Percentiles rank a stretch among this genome's conserved stretches.
phyloP scores from a whole-genome alignment of 2,329 filamentous ascomycete species.

The Mycogone perniciosa region DNA sequence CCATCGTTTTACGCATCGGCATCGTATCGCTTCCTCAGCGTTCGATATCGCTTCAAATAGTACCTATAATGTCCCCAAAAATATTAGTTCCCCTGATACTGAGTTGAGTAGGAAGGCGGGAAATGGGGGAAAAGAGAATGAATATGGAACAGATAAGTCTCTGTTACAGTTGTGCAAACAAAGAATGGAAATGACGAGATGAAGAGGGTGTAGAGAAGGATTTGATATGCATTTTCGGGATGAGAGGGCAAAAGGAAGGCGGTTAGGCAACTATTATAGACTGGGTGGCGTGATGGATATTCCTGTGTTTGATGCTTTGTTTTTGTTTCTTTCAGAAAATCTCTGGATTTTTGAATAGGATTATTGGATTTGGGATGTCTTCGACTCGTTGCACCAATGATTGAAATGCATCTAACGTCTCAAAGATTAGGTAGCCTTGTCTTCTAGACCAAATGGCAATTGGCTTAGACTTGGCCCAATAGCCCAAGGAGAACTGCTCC shows the following conservation, averaged over 20 bases:
- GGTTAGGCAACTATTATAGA: not conserved
- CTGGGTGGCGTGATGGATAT: not conserved
- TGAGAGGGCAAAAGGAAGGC: not conserved
- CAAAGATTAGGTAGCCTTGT: no score
- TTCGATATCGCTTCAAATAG: conserved; percentile 86
- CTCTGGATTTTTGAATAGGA: not conserved
- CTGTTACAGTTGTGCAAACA: no score
- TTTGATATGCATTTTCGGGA: no score
- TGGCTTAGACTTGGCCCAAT: no score
- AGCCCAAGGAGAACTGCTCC: no score
- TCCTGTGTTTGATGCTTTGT: not conserved
- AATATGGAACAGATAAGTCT: not conserved
- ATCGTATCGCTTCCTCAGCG: conserved; percentile 74
- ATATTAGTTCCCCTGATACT: not conserved
- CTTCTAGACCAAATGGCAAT: no score
- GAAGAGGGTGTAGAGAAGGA: no score
- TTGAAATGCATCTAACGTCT: not conserved
- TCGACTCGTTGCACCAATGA: not conserved
- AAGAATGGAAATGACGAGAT: no score
- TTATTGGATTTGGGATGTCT: not conserved
- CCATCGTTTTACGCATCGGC: conserved; percentile 25
- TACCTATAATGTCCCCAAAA: conserved; percentile 50
- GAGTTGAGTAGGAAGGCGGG: not conserved
- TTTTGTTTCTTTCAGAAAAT: not conserved
- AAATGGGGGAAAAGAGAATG: not conserved